Evolutionary conservation across 345 rosid species (phyloP), one percentile per base, ranked within the genome.

Genomic region (Bruguiera gymnorhiza): DNA sequence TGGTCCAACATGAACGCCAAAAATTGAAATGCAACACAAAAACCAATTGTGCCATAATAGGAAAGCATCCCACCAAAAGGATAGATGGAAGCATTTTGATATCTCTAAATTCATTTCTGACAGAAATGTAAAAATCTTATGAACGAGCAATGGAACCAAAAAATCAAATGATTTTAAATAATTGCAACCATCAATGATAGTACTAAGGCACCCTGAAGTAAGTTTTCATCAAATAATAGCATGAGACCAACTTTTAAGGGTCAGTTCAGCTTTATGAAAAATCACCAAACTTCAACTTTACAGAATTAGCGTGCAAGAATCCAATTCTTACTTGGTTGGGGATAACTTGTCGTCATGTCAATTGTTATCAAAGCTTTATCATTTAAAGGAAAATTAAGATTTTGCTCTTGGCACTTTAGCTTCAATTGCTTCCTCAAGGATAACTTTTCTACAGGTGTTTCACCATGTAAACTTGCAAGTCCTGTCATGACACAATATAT

Each of bases 401-500:
- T 90, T 81, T 87, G 93, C 73, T 89, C 96, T 71, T 86, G 97
- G 79, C 96, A 92, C 75, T 95, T 92, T 39, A 92, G 73, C 81
- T 95, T 95, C 86, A 95, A 79, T 73, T 95, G 96, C 82, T 92
- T 95, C 84, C 84, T 92, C 74, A 92, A 71, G 67, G 99, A 92
- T 73, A 95, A 73, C 70, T 80, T 88, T 79, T 89, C 99, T 34
- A 67, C 76, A 76, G 76, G 84, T 72, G 79, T 71, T 80, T 89
- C 94, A 77, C 81, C 81, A 60, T 71, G 78, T 68, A 39, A 5
- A 18, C 83, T 80, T 72, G 84, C 73, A 75, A 90, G 85, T 69
- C 92, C 97, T 95, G 61, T 63, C 60, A 69, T 67, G 39, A 69
- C 57, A 74, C 63, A 71, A 52, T 59, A 36, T 6, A 31, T 65